Percentiles rank a stretch among this genome's conserved stretches.
These are phyloP conservation scores for Dimocarpus longan DNA, from an alignment of 345 rosid species.

Conservation along the genomic window DNA sequence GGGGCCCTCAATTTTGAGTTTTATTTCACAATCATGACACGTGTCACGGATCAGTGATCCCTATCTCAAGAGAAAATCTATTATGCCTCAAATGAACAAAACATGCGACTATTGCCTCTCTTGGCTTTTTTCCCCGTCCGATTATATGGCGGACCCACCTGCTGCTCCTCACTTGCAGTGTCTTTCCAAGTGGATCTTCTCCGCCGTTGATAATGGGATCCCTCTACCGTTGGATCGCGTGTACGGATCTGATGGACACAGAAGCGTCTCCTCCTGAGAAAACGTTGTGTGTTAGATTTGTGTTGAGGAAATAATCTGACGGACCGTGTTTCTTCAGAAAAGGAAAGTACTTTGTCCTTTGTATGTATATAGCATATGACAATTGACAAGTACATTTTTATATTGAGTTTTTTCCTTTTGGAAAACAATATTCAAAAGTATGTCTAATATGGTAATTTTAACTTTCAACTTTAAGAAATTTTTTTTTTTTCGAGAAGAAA, in stretches of 20 bases:
- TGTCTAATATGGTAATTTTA: too few relatives aligned
- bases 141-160: slow-evolving; percentile 7
- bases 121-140: slow-evolving; percentile 4
- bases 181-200: neutral
- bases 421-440: too few relatives aligned
- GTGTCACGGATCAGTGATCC: neutral
- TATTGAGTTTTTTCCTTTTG: neutral
- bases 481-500: too few relatives aligned
- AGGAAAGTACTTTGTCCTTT: neutral
- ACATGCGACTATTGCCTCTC: slow-evolving; percentile 2
- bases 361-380: neutral
- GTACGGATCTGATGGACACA: slow-evolving; percentile 5
- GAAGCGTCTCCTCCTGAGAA: neutral
- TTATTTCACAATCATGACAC: neutral
- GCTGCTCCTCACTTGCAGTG: neutral
- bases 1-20: neutral
- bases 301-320: neutral
- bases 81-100: slow-evolving; percentile 18
- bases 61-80: neutral
- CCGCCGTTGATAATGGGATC: too few relatives aligned
- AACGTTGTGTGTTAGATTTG: neutral
- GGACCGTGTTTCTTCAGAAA: neutral
- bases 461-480: too few relatives aligned
- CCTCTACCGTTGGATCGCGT: slow-evolving; percentile 11
- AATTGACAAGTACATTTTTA: neutral